Evolutionary conservation across 441 rosid genomes (phyloP).

Genomic region (Populus hybrid): DNA sequence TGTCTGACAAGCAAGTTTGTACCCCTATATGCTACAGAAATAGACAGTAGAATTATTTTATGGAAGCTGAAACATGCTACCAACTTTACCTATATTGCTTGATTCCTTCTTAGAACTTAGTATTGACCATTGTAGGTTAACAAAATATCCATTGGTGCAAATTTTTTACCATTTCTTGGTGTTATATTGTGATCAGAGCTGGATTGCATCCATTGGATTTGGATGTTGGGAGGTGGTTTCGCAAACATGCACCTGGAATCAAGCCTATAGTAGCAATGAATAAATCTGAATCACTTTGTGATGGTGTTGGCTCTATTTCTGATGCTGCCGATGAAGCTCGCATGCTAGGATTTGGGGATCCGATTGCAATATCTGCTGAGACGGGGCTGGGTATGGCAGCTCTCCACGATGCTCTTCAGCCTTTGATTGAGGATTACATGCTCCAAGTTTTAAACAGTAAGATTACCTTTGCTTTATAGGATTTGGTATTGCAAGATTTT

Average conservation of each 20-base stretch:
- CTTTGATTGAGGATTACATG: conserved; percentile 63
- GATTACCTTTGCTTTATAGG: conserved; percentile 7
- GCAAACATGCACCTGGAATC: conserved; percentile 71
- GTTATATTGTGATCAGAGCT: conserved; percentile 40
- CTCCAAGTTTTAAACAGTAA: conserved; percentile 53
- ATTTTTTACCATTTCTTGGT: conserved; percentile 9
- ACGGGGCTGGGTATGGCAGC: conserved; percentile 91
- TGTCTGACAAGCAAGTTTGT: background rate
- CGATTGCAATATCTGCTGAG: conserved; percentile 91
- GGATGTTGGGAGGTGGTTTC: conserved; percentile 93
- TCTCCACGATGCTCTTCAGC: conserved; percentile 69
- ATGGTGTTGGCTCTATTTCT: conserved; percentile 51
- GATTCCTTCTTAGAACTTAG: background rate
- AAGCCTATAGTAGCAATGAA: conserved; percentile 78
- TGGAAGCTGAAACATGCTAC: background rate
- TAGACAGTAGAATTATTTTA: background rate
- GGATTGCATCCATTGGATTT: conserved; percentile 91
- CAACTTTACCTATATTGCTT: background rate
- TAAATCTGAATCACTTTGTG: conserved; percentile 75
- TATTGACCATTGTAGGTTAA: background rate
- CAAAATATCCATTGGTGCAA: background rate
- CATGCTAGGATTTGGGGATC: conserved; percentile 77
- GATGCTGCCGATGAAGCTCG: conserved; percentile 64
- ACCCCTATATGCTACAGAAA: background rate
- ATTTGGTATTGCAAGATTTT: background rate